These are phyloP conservation scores for Leccinum griseonigrum DNA, from an alignment of 1,284 basidiomycete genomes.

Conservation along the genomic window DNA sequence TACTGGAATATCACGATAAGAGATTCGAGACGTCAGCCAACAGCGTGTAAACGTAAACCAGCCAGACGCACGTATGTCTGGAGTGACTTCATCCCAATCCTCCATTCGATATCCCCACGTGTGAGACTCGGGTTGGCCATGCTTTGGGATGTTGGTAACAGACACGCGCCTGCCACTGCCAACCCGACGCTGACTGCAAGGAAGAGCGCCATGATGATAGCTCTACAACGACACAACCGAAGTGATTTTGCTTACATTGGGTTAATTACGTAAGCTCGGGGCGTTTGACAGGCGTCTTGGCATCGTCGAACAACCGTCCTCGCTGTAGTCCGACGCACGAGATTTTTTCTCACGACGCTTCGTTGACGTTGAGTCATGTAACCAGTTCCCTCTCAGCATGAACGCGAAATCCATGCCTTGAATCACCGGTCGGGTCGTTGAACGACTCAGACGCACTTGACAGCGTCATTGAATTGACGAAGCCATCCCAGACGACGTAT, in stretches of 20 bases:
- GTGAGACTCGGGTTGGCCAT: constrained; percentile 21
- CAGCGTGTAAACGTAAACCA: too few relatives aligned
- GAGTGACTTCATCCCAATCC: constrained; percentile 19
- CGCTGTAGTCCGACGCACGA: too few relatives aligned
- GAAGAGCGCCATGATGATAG: not conserved
- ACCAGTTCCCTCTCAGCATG: too few relatives aligned
- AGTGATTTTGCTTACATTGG: too few relatives aligned
- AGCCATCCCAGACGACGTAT: not conserved
- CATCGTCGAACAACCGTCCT: too few relatives aligned
- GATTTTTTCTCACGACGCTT: too few relatives aligned
- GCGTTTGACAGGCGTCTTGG: too few relatives aligned
- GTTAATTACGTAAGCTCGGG: too few relatives aligned
- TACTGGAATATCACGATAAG: constrained; percentile 24
- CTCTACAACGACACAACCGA: not conserved
- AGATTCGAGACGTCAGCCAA: not conserved
- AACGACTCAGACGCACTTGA: too few relatives aligned
- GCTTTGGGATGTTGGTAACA: constrained; percentile 16
- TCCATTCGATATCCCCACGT: constrained; percentile 25
- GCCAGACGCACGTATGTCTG: constrained; percentile 15
- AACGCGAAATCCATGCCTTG: too few relatives aligned
- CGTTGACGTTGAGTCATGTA: too few relatives aligned
- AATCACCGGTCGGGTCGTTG: too few relatives aligned
- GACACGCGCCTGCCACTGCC: constrained; percentile 13
- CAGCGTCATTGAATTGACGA: not conserved
- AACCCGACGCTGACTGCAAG: constrained; percentile 13